A percentile compares a stretch with the other conserved stretches of the same genome.
phyloP scores from a whole-genome alignment of 1,139 yeast species.

The Diutina mesorugosa region DNA sequence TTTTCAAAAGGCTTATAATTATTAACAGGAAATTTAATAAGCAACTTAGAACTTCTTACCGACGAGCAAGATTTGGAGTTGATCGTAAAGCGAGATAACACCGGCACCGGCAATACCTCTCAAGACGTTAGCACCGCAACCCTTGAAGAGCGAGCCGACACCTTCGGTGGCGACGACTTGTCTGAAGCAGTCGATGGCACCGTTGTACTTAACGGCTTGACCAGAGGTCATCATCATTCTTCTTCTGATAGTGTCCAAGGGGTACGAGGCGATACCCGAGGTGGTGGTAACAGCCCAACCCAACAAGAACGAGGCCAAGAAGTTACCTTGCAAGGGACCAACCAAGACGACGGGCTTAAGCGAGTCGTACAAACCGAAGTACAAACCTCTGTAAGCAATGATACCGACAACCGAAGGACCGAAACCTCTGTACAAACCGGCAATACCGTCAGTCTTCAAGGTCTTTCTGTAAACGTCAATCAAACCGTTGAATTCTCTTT shows the following conservation, averaged over 20 bases:
- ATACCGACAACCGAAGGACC: constrained; percentile 74
- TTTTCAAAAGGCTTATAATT: not conserved
- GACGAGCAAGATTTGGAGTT: constrained; percentile 59
- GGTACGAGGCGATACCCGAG: constrained; percentile 5
- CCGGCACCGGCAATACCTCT: constrained; percentile 88
- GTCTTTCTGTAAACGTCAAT: constrained; percentile 70
- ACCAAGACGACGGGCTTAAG: constrained; percentile 63
- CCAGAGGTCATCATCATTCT: constrained; percentile 86
- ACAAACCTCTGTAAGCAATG: constrained; percentile 73
- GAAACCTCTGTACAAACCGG: constrained; percentile 79
- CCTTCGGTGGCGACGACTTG: constrained; percentile 68
- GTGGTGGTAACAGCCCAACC: constrained; percentile 75
- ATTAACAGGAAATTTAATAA: not conserved
- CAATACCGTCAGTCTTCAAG: constrained; percentile 62
- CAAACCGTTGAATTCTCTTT: constrained; percentile 67
- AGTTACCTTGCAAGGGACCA: constrained; percentile 59
- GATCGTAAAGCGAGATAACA: constrained; percentile 72
- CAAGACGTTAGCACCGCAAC: constrained; percentile 79
- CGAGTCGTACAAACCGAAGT: constrained; percentile 74
- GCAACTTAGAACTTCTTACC: constrained; percentile 48
- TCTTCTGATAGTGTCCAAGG: constrained; percentile 32
- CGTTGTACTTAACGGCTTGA: constrained; percentile 65
- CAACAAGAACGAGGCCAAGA: constrained; percentile 62
- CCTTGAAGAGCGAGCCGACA: constrained; percentile 62
- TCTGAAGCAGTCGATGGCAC: constrained; percentile 62